A percentile compares a stretch with the other conserved stretches of the same genome.
These are phyloP conservation scores for Pterulicium gracile DNA, from an alignment of 1,284 basidiomycete genomes.

Conservation along the genomic window DNA sequence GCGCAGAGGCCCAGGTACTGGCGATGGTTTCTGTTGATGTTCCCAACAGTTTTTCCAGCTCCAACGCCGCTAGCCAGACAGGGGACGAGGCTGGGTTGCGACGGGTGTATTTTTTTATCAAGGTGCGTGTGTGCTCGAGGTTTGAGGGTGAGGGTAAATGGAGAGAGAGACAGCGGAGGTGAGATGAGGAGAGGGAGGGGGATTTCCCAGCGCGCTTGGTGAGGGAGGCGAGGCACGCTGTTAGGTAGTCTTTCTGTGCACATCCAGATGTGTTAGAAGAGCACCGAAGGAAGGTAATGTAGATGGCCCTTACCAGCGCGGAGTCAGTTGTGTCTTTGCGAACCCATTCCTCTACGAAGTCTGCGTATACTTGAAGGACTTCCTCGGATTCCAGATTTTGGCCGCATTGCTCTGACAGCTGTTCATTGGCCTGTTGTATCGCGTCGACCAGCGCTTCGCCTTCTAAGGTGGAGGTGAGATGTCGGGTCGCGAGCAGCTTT, in stretches of 20 bases:
- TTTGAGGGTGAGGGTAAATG: not conserved
- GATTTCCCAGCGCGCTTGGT: not conserved
- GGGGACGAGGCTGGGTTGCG: not conserved
- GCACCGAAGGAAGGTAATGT: too few species aligned
- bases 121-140: not conserved
- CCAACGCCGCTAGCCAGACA: not conserved
- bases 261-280: too few species aligned
- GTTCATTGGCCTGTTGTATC: conserved; percentile 48
- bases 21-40: not conserved
- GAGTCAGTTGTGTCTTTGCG: not conserved
- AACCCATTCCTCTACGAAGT: conserved; percentile 44
- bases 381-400: conserved; percentile 19
- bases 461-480: conserved; percentile 25
- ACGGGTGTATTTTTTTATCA: not conserved
- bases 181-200: not conserved
- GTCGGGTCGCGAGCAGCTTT: conserved; percentile 38
- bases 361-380: conserved; percentile 37
- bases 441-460: conserved; percentile 44
- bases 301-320: not conserved
- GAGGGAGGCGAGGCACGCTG: not conserved
- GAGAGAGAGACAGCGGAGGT: not conserved
- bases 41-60: not conserved
- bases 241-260: not conserved
- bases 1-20: not conserved
- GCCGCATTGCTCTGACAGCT: conserved; percentile 20